phyloP scores from a whole-genome alignment of 768 basidiomycete genomes.

The Psilocybe cyanescens region DNA sequence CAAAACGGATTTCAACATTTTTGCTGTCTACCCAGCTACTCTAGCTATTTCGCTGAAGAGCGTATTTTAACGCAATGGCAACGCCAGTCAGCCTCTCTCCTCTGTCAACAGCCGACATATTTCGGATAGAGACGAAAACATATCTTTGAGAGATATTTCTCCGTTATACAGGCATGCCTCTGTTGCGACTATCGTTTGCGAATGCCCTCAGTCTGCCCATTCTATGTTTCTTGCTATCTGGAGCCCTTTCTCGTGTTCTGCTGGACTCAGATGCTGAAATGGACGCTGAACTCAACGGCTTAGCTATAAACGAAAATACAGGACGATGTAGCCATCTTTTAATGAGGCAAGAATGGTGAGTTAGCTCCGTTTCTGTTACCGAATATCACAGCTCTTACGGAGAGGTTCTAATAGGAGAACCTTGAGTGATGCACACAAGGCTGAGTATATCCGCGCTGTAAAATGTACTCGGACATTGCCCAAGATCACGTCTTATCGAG shows the following conservation, averaged over 20 bases:
- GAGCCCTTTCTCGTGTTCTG: background rate
- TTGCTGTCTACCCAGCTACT: no score
- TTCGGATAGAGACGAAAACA: no score
- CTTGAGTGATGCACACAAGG: conserved; percentile 20
- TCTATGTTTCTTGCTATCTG: no score
- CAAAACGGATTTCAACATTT: no score
- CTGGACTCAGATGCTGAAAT: background rate
- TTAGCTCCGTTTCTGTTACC: background rate
- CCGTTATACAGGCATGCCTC: no score
- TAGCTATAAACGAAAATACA: background rate
- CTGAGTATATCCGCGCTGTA: conserved; percentile 30
- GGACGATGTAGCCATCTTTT: background rate
- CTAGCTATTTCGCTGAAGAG: no score
- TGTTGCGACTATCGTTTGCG: no score
- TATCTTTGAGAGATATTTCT: no score
- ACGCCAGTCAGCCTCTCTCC: no score
- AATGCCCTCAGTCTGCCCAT: no score
- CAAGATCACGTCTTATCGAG: conserved; percentile 18
- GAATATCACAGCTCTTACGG: background rate
- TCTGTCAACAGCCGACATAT: no score
- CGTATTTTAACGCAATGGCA: no score
- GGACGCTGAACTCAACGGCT: background rate
- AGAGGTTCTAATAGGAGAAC: conserved; percentile 22
- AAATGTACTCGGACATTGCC: conserved; percentile 32
- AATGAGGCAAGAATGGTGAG: background rate